Conservation (phyloP, 306 rosid species). For the Adenanthera pavonina region DNA sequence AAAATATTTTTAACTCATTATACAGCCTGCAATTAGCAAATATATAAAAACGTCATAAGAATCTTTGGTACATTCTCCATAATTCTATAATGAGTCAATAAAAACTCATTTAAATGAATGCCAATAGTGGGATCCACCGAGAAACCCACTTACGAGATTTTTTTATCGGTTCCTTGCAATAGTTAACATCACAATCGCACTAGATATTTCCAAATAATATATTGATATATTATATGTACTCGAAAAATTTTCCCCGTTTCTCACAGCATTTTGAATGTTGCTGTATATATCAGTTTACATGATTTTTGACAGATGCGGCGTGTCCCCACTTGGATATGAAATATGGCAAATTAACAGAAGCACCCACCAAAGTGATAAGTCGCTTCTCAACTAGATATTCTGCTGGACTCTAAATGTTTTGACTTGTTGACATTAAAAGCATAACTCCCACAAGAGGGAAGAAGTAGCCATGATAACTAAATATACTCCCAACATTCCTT, state of each 20-base stretch:
- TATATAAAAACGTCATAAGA: too few relatives aligned
- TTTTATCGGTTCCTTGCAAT: too few relatives aligned
- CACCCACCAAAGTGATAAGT: conserved; percentile 13
- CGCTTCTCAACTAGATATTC: conserved; percentile 22
- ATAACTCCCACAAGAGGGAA: conserved; percentile 18
- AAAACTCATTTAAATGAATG: too few relatives aligned
- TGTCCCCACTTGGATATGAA: not conserved
- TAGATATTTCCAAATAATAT: not conserved
- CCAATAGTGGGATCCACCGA: too few relatives aligned
- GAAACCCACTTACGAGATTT: too few relatives aligned
- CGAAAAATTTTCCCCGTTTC: not conserved
- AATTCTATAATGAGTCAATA: too few relatives aligned
- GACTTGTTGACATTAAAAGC: conserved; percentile 31
- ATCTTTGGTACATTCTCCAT: too few relatives aligned
- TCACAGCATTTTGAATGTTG: conserved; percentile 15
- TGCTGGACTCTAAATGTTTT: not conserved
- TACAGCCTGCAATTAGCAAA: too few relatives aligned
- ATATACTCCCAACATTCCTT: not conserved
- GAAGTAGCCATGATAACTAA: not conserved
- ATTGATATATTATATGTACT: not conserved
- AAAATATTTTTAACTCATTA: too few relatives aligned
- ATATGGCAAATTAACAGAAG: not conserved
- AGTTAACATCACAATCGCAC: too few relatives aligned
- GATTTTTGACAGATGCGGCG: not conserved
- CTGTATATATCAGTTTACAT: conserved; percentile 21